These are phyloP conservation scores for Penicillium samsonianum DNA, from an alignment of 495 filamentous ascomycete genomes.

Conservation along the genomic window DNA sequence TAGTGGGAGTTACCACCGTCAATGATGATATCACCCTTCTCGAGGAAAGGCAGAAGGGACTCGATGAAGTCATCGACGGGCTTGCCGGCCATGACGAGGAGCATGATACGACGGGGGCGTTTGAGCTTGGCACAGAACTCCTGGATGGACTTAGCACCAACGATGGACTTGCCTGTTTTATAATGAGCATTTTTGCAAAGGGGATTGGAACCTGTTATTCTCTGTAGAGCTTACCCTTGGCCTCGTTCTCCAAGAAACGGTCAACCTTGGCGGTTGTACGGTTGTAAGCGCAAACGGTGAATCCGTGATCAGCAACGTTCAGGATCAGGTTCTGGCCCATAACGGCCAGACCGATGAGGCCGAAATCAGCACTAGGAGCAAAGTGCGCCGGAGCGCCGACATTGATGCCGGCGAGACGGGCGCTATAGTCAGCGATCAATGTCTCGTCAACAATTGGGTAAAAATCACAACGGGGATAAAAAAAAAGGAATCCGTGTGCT, in stretches of 20 bases:
- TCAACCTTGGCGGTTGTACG: constrained; percentile 98
- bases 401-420: constrained; percentile 83
- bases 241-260: constrained; percentile 89
- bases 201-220: constrained; percentile 4
- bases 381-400: constrained; percentile 64
- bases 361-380: constrained; percentile 76
- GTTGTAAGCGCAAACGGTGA: constrained; percentile 96
- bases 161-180: constrained; percentile 76
- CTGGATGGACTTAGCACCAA: constrained; percentile 90
- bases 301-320: constrained; percentile 95
- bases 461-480: constrained; percentile 12
- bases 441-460: constrained; percentile 42
- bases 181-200: constrained; percentile 15
- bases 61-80: constrained; percentile 99
- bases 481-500: constrained; percentile 12
- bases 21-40: constrained; percentile 96
- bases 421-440: constrained; percentile 69
- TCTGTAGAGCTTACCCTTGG: constrained; percentile 63
- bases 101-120: constrained; percentile 92
- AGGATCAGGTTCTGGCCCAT: constrained; percentile 99
- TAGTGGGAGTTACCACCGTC: constrained; percentile 99
- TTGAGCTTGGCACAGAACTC: constrained; percentile 96
- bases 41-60: constrained; percentile 83
- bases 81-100: constrained; percentile 97
- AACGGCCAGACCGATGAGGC: constrained; percentile 99